Evolutionary conservation across 1,139 yeast genomes (phyloP).

Genomic region (Suhomyces yuchorum): DNA sequence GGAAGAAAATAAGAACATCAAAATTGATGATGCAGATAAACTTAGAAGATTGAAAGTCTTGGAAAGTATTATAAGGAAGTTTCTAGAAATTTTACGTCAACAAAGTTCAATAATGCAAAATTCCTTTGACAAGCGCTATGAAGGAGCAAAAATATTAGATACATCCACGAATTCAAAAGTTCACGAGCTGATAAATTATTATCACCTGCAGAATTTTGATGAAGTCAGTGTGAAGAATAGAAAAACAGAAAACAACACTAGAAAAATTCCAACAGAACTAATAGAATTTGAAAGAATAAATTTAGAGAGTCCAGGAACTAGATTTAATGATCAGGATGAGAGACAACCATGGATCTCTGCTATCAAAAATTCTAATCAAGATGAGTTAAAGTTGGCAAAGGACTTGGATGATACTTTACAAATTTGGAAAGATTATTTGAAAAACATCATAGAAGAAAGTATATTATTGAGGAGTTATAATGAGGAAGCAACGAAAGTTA

Average conservation of each 20-base stretch:
- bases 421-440: not conserved
- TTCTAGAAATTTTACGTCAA: not conserved
- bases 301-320: no score
- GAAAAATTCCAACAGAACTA: no score
- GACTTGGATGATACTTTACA: not conserved
- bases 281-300: no score
- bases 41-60: not conserved
- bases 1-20: not conserved
- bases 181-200: no score
- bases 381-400: not conserved
- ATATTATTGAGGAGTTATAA: conserved; percentile 5
- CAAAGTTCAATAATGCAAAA: not conserved
- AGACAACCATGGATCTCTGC: not conserved
- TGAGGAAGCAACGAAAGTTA: conserved; percentile 6
- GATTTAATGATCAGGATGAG: not conserved
- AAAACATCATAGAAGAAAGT: not conserved
- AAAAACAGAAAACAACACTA: no score
- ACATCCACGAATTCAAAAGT: no score
- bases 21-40: not conserved
- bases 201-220: no score
- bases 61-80: not conserved
- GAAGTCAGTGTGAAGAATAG: no score
- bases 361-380: not conserved
- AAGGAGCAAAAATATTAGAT: no score
- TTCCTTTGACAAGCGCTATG: not conserved